Base-by-base conservation (phyloP, 2,329 filamentous ascomycete species). In the Aspergillus amoenus region DNA sequence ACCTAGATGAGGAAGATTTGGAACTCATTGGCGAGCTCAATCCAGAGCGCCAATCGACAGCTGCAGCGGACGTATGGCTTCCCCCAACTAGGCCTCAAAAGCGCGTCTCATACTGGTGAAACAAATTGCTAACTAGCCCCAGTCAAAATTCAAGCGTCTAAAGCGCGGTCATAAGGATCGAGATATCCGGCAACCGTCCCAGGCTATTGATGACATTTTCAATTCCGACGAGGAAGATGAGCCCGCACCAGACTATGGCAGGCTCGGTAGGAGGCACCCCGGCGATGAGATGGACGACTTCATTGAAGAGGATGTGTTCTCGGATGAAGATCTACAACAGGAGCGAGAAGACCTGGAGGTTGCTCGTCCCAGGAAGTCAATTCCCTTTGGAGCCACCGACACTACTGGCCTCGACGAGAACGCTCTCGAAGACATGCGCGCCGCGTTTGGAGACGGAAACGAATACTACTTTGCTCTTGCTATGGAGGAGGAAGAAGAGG, bases 401-500 rank as follows among this genome's bases (percentile, higher is more conserved):
- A 89, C 88, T 8, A 85, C 90, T 5, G 92, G 93, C 2, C 83
- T 99, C 21, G 93, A 96, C 70, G 93, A 96, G 73, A 91, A 93
- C 67, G 90, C 93, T 4, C 82, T 97, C 37, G 93, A 97, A 71
- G 94, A 97, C 70, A 96, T 97, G 89, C 89, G 94, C 66, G 89
- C 88, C 56, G 96, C 96, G 39, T 99, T 99, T 66, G 94, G 94
- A 60, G 91, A 96, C 70, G 93, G 94, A 55, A 91, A 91, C 63
- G 94, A 99, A 70, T 99, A 97, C 70, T 88, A 93, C 66, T 99
- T 95, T 87, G 94, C 93, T 8, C 79, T 99, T 47, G 89, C 93
- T 52, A 82, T 93, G 68, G 93, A 97, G 73, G 90, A 94, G 45
- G 88, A 92, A 49, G 89, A 93, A 63, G 83, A 86, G 56, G 90